Evolutionary conservation across 2,329 filamentous ascomycete genomes (phyloP), one percentile per base, ranked within the genome.

Genomic region (Laburnicola sp.): DNA sequence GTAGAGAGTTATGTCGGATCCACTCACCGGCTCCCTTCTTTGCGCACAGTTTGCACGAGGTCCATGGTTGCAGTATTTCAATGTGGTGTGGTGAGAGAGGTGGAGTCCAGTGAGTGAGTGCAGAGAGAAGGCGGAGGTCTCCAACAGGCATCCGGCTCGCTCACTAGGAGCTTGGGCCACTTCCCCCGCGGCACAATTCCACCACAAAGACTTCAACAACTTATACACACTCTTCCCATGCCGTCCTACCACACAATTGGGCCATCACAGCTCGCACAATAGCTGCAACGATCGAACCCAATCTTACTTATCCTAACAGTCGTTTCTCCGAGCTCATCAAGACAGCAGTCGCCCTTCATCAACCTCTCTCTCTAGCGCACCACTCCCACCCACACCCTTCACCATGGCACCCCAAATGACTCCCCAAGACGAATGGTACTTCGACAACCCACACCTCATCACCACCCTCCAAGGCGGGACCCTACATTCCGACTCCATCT

Each of bases 21-120:
- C 10, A 48, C 74, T 63, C 70, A 87, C 64, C 91, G 94, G 56
- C 82, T 85, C 56, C 85, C 85, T 72, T 96, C 93, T 76, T 99
- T 97, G 68, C 92, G 90, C 56, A 99, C 88, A 36, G 89, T 91
- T 53, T 92, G 89, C 48, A 97, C 85, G 48, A 99, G 83, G 81
- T 99, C 94, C 94, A 99, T 97, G 50, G 25, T 75, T 47, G 32
- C 37, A 56, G 38, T 48, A 48, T 54, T 40, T 16, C 16, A 16
- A 36, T 48, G 50, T 23, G 34, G 44, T 21, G 34, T 51, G 48
- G 56, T 54, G 46, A 41, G 40, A 56, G 54, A 41, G 34, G 42
- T 28, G 22, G 40, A 31, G 25, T 30, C 16, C 16, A 45, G 31
- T 8, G 31, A 41, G 39, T 28, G 39, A 39, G 34, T 51, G 54